phyloP scores from a whole-genome alignment of 2,329 filamentous ascomycete species.

The Aspergillus sp. region DNA sequence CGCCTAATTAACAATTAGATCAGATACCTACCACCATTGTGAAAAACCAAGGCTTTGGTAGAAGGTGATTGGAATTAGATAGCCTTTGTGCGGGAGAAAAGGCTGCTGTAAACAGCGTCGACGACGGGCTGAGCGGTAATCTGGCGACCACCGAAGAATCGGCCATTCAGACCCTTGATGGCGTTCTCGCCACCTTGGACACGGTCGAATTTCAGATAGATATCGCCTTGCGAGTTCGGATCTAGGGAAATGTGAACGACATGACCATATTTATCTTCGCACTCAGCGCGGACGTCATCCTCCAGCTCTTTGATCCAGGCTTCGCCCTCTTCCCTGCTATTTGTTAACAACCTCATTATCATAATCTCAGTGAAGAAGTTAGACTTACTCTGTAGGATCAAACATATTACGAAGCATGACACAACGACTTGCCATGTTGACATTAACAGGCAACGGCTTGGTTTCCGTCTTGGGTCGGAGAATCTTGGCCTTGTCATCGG shows the following conservation, averaged over 20 bases:
- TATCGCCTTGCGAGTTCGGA: constrained; percentile 87
- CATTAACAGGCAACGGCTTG: constrained; percentile 73
- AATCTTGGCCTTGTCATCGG: constrained; percentile 63
- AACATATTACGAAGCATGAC: constrained; percentile 96
- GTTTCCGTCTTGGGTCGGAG: constrained; percentile 71
- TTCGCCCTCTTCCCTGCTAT: constrained; percentile 70
- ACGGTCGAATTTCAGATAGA: constrained; percentile 97
- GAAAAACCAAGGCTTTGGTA: constrained; percentile 8
- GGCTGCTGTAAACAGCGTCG: constrained; percentile 96
- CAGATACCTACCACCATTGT: constrained; percentile 22
- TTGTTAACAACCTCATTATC: constrained; percentile 26
- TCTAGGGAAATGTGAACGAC: constrained; percentile 96
- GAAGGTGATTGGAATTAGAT: constrained; percentile 46
- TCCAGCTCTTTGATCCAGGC: constrained; percentile 89
- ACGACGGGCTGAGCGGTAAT: constrained; percentile 95
- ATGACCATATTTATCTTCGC: constrained; percentile 90
- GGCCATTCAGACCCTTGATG: constrained; percentile 93
- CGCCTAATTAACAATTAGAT: constrained; percentile 22
- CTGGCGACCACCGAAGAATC: constrained; percentile 87
- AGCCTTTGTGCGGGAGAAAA: constrained; percentile 80
- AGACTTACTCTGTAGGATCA: constrained; percentile 76
- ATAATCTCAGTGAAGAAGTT: neutral
- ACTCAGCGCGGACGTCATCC: constrained; percentile 86
- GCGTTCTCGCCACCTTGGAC: constrained; percentile 94
- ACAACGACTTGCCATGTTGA: constrained; percentile 88